Evolutionary conservation across 805 yeast species (phyloP).

Genomic region (Pichia occidentalis): DNA sequence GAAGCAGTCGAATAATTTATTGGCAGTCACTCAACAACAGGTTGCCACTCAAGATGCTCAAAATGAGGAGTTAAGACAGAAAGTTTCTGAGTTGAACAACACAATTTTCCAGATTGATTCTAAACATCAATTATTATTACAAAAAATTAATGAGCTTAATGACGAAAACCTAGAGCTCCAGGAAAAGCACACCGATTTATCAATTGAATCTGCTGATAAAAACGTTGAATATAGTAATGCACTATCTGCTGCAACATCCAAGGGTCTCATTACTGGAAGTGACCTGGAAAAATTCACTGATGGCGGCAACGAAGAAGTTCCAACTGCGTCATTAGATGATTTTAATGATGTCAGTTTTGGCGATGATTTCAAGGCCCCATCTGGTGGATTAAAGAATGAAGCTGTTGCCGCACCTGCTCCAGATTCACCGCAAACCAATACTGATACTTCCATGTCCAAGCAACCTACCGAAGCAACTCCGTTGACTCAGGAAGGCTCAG

Average conservation of each 20-base stretch:
- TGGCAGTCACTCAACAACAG: conserved; percentile 64
- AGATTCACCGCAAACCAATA: conserved; percentile 19
- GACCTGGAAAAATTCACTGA: conserved; percentile 8
- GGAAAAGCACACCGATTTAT: conserved; percentile 26
- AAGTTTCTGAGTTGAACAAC: conserved; percentile 21
- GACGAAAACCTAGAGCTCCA: conserved; percentile 40
- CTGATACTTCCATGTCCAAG: conserved; percentile 18
- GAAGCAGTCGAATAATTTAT: conserved; percentile 55
- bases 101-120: conserved; percentile 25
- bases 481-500: conserved; percentile 41
- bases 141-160: conserved; percentile 21
- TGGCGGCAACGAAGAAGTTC: conserved; percentile 24
- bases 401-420: conserved; percentile 14
- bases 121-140: conserved; percentile 21
- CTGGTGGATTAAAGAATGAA: not conserved
- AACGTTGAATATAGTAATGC: conserved; percentile 26
- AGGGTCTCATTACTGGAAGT: conserved; percentile 23
- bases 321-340: conserved; percentile 29
- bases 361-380: not conserved
- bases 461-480: conserved; percentile 30
- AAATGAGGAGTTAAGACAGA: conserved; percentile 31
- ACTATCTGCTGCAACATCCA: conserved; percentile 24
- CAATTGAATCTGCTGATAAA: conserved; percentile 29
- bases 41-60: conserved; percentile 50
- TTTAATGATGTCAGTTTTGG: conserved; percentile 23